Percentiles rank a stretch among this genome's conserved stretches.
phyloP scores from a whole-genome alignment of 2,329 filamentous ascomycete genomes.

The Didymella keratinophila region DNA sequence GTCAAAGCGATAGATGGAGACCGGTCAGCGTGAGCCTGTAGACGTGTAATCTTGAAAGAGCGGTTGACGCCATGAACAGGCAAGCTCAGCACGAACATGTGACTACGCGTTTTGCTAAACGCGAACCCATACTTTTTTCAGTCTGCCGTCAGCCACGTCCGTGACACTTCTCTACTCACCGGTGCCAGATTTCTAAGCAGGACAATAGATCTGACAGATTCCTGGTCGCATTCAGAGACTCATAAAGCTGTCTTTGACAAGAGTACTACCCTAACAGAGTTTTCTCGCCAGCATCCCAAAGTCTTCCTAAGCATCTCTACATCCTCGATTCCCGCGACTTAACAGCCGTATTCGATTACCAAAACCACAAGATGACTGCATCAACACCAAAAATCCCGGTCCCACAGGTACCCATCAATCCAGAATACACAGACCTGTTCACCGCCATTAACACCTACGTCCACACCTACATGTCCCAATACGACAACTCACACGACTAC shows the following conservation, averaged over 20 bases:
- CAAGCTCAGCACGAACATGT: constrained; percentile 3
- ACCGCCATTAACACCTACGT: constrained; percentile 43
- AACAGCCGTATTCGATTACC: background rate
- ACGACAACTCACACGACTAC: constrained; percentile 87
- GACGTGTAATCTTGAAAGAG: background rate
- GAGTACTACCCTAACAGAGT: no score
- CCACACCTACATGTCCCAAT: constrained; percentile 48
- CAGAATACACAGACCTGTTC: constrained; percentile 35
- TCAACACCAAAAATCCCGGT: constrained; percentile 21
- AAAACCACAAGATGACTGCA: background rate
- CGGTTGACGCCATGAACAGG: background rate
- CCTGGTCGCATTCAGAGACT: no score
- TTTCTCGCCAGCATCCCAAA: no score
- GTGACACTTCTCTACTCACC: constrained; percentile 4
- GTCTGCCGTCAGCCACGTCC: constrained; percentile 2
- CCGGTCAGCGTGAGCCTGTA: background rate
- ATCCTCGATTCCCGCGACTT: background rate
- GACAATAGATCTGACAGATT: background rate
- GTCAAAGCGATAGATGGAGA: background rate
- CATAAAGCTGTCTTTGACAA: background rate
- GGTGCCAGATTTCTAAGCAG: constrained; percentile 4
- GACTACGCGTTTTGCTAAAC: constrained; percentile 17
- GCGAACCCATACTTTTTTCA: constrained; percentile 16
- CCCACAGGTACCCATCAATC: constrained; percentile 38
- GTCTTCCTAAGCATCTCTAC: no score